Conservation (phyloP, 306 rosid genomes). For the Aeschynomene evenia region DNA sequence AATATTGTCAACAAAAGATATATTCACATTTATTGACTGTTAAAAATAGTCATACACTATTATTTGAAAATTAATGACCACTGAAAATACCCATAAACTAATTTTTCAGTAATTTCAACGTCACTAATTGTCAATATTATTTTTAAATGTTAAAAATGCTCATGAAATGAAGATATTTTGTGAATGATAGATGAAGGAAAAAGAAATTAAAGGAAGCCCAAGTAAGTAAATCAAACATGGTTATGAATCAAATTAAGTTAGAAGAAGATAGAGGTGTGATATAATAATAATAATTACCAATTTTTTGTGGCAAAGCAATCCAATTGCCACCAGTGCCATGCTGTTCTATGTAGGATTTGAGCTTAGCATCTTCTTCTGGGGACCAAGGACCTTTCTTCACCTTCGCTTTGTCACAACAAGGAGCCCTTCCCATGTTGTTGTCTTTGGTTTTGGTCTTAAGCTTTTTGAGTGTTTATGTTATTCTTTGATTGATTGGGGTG, state of each 20-base stretch:
- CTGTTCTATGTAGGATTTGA: slow-evolving; percentile 43
- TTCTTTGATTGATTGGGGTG: slow-evolving; percentile 36
- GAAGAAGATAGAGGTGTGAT: not conserved
- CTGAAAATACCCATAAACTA: too few species aligned
- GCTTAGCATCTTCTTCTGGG: slow-evolving; percentile 53
- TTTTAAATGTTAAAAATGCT: too few species aligned
- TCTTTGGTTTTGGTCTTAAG: slow-evolving; percentile 26
- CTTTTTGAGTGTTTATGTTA: slow-evolving; percentile 1
- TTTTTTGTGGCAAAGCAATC: slow-evolving; percentile 58
- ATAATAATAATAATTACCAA: slow-evolving; percentile 44
- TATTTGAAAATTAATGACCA: too few species aligned
- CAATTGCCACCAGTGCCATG: slow-evolving; percentile 55
- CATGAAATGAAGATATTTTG: not conserved
- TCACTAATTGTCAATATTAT: too few species aligned
- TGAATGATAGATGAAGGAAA: slow-evolving; percentile 1
- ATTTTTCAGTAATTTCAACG: too few species aligned
- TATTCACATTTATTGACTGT: too few species aligned
- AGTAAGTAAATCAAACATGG: slow-evolving; percentile 7
- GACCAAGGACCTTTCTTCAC: slow-evolving; percentile 60
- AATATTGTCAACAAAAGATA: too few species aligned
- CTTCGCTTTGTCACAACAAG: slow-evolving; percentile 59
- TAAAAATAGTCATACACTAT: too few species aligned
- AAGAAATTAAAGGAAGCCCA: not conserved
- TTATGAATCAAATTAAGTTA: not conserved
- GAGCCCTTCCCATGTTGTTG: slow-evolving; percentile 81